Conservation (phyloP, 129 eudicot genomes). For the Tagetes patula region DNA sequence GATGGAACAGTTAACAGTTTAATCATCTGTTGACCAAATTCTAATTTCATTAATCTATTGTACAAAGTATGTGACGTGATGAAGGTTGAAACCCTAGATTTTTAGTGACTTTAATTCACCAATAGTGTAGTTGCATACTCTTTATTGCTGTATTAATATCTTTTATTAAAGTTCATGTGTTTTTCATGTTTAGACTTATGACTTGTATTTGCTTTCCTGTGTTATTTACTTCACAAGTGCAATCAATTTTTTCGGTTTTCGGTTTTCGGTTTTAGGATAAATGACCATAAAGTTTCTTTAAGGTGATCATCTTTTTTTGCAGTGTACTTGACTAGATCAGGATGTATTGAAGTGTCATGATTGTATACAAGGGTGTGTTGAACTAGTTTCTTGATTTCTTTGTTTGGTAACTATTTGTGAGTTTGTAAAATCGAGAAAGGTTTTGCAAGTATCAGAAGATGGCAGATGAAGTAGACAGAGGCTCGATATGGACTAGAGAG, state of each 20-base stretch:
- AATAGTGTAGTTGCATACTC: conserved; percentile 18
- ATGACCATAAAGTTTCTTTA: conserved; percentile 6
- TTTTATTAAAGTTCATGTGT: conserved; percentile 7
- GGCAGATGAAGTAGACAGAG: conserved; percentile 42
- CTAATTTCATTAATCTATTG: neutral
- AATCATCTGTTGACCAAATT: neutral
- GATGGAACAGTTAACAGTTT: neutral
- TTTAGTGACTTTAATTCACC: neutral
- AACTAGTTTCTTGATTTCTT: neutral
- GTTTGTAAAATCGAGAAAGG: neutral
- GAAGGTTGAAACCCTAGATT: conserved; percentile 18
- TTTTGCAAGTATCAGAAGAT: conserved; percentile 29
- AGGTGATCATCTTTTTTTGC: conserved; percentile 21
- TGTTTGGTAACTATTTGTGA: neutral
- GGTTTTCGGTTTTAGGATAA: conserved; percentile 3
- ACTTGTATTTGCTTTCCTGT: neutral
- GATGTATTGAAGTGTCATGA: neutral
- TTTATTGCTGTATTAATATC: conserved; percentile 15
- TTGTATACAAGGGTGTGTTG: conserved; percentile 1
- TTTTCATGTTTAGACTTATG: conserved; percentile 12
- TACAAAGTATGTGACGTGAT: neutral
- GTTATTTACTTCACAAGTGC: conserved; percentile 6
- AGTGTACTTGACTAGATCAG: conserved; percentile 12
- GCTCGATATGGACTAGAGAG: conserved; percentile 70
- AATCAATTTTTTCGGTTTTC: conserved; percentile 21